These are phyloP conservation scores for Chimonanthus praecox DNA, from an alignment of 164 flowering plant genomes.

Conservation along the genomic window DNA sequence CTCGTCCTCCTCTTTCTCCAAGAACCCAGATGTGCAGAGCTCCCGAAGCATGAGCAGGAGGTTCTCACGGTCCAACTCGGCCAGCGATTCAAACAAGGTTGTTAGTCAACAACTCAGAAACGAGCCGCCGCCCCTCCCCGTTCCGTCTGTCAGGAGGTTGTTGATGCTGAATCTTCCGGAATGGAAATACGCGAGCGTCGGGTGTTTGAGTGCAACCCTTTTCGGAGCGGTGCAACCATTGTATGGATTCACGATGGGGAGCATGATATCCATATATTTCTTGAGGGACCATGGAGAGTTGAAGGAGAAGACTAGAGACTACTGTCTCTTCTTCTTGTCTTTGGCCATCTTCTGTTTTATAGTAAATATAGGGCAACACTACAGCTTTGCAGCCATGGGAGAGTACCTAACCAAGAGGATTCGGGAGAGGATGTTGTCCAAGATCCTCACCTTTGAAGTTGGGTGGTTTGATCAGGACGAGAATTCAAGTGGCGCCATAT, in stretches of 20 bases:
- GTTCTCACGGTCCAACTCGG: background rate
- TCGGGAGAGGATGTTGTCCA: slow-evolving; percentile 71
- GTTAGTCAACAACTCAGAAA: background rate
- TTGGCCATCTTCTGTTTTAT: slow-evolving; percentile 50
- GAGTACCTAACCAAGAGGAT: slow-evolving; percentile 75
- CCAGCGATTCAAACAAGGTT: background rate
- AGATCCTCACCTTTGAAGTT: slow-evolving; percentile 80
- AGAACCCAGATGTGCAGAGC: background rate
- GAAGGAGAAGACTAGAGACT: slow-evolving; percentile 38
- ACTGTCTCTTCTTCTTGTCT: slow-evolving; percentile 39
- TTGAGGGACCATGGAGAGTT: slow-evolving; percentile 46
- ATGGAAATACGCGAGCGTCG: slow-evolving; percentile 62
- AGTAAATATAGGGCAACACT: slow-evolving; percentile 59
- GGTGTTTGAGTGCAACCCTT: slow-evolving; percentile 46
- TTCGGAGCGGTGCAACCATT: slow-evolving; percentile 82
- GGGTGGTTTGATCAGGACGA: slow-evolving; percentile 86
- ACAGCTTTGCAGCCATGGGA: slow-evolving; percentile 79
- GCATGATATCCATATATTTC: slow-evolving; percentile 51
- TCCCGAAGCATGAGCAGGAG: no score
- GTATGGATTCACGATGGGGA: slow-evolving; percentile 52
- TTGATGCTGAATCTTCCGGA: slow-evolving; percentile 60
- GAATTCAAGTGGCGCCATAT: slow-evolving; percentile 71
- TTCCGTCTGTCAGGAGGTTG: slow-evolving; percentile 51
- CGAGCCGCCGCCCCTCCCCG: slow-evolving; percentile 13
- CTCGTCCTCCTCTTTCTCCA: background rate